Percentiles rank a stretch among this genome's conserved stretches.
Conservation (phyloP, 345 rosid genomes). For the Corymbia maculata region DNA sequence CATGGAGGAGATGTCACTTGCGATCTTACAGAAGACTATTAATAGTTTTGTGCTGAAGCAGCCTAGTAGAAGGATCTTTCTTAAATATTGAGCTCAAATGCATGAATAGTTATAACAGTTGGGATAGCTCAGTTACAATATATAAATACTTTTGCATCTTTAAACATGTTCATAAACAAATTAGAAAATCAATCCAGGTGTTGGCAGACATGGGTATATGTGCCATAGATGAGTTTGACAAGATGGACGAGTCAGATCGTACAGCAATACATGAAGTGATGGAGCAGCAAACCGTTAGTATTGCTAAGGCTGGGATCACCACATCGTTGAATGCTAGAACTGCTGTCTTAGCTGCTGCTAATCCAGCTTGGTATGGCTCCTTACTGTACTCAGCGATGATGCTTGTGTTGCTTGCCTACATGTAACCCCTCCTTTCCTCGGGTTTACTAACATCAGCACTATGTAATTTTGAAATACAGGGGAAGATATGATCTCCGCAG, state of each 20-base stretch:
- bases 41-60: background rate
- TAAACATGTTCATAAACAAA: background rate
- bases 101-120: background rate
- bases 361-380: constrained; percentile 86
- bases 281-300: constrained; percentile 99
- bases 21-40: background rate
- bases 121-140: background rate
- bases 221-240: constrained; percentile 99
- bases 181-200: constrained; percentile 39
- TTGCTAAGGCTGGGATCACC: constrained; percentile 98
- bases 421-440: background rate
- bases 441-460: background rate
- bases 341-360: constrained; percentile 97
- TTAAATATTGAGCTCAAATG: background rate
- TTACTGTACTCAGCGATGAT: background rate
- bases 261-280: constrained; percentile 97
- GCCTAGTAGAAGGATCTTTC: background rate
- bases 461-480: constrained; percentile 35
- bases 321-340: constrained; percentile 97
- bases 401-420: background rate
- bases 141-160: background rate
- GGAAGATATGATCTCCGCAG: constrained; percentile 91
- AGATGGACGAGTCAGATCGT: constrained; percentile 99
- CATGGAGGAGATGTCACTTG: background rate
- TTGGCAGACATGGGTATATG: constrained; percentile 99